Conservation (phyloP, 129 eudicot genomes). For the Rutidosis leptorrhynchoides region DNA sequence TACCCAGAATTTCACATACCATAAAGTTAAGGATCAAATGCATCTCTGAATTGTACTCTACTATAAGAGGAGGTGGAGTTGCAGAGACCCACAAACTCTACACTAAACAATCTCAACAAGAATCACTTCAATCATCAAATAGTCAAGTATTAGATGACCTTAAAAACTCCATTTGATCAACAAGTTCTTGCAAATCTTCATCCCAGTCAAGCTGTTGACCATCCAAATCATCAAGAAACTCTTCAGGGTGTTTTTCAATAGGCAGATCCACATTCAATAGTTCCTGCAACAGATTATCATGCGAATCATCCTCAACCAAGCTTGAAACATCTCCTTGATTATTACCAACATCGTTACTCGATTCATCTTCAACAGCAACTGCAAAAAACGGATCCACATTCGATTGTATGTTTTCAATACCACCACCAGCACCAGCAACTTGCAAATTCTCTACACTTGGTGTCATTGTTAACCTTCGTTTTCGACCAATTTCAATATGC, state of each 20-base stretch:
- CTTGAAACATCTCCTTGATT: constrained; percentile 23
- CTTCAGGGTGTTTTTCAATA: constrained; percentile 28
- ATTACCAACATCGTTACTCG: constrained; percentile 38
- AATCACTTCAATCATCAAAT: constrained; percentile 5
- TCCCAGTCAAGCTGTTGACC: constrained; percentile 61
- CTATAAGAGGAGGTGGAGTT: constrained; percentile 28
- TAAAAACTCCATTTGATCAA: constrained; percentile 69
- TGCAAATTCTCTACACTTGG: constrained; percentile 46
- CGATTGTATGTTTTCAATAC: constrained; percentile 12
- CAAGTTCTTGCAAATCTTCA: constrained; percentile 65
- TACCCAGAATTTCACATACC: constrained; percentile 12
- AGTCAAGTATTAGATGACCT: constrained; percentile 36
- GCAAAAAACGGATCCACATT: constrained; percentile 47
- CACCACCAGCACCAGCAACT: constrained; percentile 28
- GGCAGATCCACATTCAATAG: constrained; percentile 44
- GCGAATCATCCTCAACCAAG: constrained; percentile 28
- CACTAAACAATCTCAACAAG: constrained; percentile 20
- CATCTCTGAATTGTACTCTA: constrained; percentile 27
- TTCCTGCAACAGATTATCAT: constrained; percentile 56
- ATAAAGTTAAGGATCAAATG: constrained; percentile 19
- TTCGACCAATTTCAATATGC: constrained; percentile 54
- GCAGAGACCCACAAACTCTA: constrained; percentile 30
- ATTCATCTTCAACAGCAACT: constrained; percentile 41
- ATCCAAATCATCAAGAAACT: constrained; percentile 55
- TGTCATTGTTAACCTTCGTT: constrained; percentile 66